Base-by-base conservation (phyloP, 257 asterid species). In the Solanum pennellii region DNA sequence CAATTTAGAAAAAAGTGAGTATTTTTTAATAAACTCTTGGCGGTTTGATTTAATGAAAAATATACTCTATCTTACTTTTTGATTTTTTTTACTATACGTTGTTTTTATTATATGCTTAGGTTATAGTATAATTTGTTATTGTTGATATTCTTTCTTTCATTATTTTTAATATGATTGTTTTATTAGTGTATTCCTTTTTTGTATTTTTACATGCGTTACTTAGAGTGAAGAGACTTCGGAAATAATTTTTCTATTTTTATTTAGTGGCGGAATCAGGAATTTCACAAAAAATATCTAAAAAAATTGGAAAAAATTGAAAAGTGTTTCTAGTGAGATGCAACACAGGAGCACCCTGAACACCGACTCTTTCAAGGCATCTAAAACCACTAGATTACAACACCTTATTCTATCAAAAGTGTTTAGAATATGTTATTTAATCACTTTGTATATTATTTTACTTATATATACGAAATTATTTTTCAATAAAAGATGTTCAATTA, bases 181-280 rank as follows among this genome's bases (percentile, higher is more conserved):
- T 3, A 62, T n/a, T n/a, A n/a, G 0, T 62, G 27, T n/a, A 3
- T n/a, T n/a, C 7, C 13, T 62, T 62, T 60, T n/a, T n/a, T 12
- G 14, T 62, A 62, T n/a, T n/a, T 62, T 62, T n/a, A 62, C 29
- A 62, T 62, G 29, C 7, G 15, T 4, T 9, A 62, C 31, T 62
- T 62, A 62, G 7, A n/a, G 0, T 0, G 1, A 23, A 7, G 1
- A 62, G 5, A 2, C 0, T 4, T 23, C 5, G 5, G 0, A 23
- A 62, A 62, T 0, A 62, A 62, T 2, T 23, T 60, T 0, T 60
- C 3, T 23, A 23, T 60, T 0, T 23, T 23, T 1, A 52, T 0
- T 52, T 0, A 1, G 2, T 16, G 23, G 9, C 0, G 1, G 60
- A 52, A 1, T 8, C 2, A 15, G 4, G 0, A 52, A 52, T 16